Conservation (phyloP, 2,329 filamentous ascomycete genomes). For the Ascomycota sp. region DNA sequence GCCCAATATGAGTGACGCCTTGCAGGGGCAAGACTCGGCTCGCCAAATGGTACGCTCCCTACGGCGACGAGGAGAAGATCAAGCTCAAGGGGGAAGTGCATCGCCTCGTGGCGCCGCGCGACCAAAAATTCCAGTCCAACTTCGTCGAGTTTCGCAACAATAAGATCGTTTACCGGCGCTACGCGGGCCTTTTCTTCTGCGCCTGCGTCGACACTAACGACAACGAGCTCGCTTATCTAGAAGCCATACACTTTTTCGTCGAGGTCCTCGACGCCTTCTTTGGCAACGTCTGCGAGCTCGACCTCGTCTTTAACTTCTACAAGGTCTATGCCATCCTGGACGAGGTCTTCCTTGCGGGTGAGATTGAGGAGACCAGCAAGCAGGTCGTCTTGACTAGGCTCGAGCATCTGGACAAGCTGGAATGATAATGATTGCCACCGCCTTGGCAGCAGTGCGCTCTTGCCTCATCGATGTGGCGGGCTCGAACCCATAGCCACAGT, state of each 20-base stretch:
- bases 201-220: constrained; percentile 97
- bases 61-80: constrained; percentile 96
- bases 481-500: no score
- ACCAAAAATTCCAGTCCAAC: constrained; percentile 99
- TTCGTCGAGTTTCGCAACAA: constrained; percentile 92
- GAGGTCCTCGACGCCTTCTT: constrained; percentile 97
- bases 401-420: constrained; percentile 89
- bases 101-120: constrained; percentile 85
- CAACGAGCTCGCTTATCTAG: constrained; percentile 88
- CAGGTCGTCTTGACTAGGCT: constrained; percentile 85
- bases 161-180: constrained; percentile 92
- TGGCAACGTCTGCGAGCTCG: constrained; percentile 94
- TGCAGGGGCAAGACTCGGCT: constrained; percentile 85
- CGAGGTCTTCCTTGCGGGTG: constrained; percentile 89
- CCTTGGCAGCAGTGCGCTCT: no score
- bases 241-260: constrained; percentile 98
- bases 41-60: constrained; percentile 97
- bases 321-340: constrained; percentile 95
- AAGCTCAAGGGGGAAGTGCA: constrained; percentile 98
- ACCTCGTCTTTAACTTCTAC: constrained; percentile 65
- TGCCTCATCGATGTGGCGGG: no score
- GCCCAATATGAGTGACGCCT: no score
- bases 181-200: constrained; percentile 96
- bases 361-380: constrained; percentile 97
- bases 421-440: constrained; percentile 15